Base-by-base conservation (phyloP, 1,284 basidiomycete genomes). In the Malassezia restricta region DNA sequence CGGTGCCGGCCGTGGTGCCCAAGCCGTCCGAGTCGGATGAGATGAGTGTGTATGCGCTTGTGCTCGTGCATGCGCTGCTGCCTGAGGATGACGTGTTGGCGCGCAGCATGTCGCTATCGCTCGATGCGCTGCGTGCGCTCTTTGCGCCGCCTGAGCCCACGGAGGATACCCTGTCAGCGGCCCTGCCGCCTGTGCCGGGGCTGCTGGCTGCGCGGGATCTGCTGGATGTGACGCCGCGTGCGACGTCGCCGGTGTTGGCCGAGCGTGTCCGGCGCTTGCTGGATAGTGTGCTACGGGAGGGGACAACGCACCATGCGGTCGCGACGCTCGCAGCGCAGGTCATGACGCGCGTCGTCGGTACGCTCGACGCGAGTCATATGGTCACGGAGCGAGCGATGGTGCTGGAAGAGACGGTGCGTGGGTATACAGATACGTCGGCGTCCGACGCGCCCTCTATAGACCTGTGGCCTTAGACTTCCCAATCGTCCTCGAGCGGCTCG, bases 61-160 rank as follows among this genome's bases (percentile, higher is more conserved):
- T 41, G 42, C 27, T 55, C 15, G 24, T 55, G 14, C 24, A 40
- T 17, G 48, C 53, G 27, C 43, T 55, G 30, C 29, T 55, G 31
- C 53, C 53, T 8, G 38, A 39, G 5, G n/a, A 30, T 27, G 48
- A 48, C 24, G 48, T 43, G 12, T 35, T 55, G 38, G 43, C 43
- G 27, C 47, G 46, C 33, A 55, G 53, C 48, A 49, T 55, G 47
- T 55, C 53, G 32, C 38, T 55, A 7, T 43, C 53, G 5, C 32
- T 55, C 17, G 20, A 29, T 12, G 43, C 40, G 20, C 35, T 55
- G 37, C 53, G 35, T 17, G 43, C 15, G 17, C 20, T 48, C 14
- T 55, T 55, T 42, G 47, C 48, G 9, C 29, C 43, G 40, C 48
- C 48, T 0, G 11, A 15, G 11, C 15, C 15, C 33, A 15, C 11